Conservation (phyloP, 2,329 filamentous ascomycete species). For the Sporothrix pseudoabietina region DNA sequence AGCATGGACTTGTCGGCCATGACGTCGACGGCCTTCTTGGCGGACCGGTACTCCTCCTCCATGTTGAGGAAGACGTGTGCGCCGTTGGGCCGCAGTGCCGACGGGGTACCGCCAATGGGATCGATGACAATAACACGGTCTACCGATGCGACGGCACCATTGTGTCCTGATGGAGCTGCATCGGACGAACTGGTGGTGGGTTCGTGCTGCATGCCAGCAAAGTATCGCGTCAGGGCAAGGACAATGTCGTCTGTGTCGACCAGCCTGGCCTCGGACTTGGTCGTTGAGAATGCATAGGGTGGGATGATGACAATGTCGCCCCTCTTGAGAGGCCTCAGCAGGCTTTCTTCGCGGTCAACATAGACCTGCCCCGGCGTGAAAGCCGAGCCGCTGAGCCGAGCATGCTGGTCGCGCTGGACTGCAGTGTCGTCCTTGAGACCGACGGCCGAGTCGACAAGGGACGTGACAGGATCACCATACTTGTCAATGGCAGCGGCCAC, state of each 20-base stretch:
- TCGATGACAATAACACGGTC: conserved; percentile 90
- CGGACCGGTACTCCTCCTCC: conserved; percentile 78
- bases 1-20: conserved; percentile 26
- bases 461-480: conserved; percentile 67
- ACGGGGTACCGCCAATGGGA: conserved; percentile 79
- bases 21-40: conserved; percentile 62
- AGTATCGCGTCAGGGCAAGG: conserved; percentile 73
- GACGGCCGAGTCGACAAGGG: conserved; percentile 63
- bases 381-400: conserved; percentile 38
- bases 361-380: conserved; percentile 43
- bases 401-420: conserved; percentile 8
- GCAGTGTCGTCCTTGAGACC: conserved; percentile 41
- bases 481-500: conserved; percentile 74
- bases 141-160: conserved; percentile 56
- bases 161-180: conserved; percentile 42
- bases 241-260: conserved; percentile 64
- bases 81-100: conserved; percentile 60
- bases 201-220: conserved; percentile 63
- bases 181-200: neutral
- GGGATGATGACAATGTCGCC: conserved; percentile 73
- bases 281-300: conserved; percentile 48
- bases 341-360: conserved; percentile 53
- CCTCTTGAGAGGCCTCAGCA: conserved; percentile 67
- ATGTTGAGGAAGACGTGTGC: conserved; percentile 89
- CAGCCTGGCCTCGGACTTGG: conserved; percentile 45